Evolutionary conservation across 768 basidiomycete genomes (phyloP).

Genomic region (Gloeophyllum trabeum): DNA sequence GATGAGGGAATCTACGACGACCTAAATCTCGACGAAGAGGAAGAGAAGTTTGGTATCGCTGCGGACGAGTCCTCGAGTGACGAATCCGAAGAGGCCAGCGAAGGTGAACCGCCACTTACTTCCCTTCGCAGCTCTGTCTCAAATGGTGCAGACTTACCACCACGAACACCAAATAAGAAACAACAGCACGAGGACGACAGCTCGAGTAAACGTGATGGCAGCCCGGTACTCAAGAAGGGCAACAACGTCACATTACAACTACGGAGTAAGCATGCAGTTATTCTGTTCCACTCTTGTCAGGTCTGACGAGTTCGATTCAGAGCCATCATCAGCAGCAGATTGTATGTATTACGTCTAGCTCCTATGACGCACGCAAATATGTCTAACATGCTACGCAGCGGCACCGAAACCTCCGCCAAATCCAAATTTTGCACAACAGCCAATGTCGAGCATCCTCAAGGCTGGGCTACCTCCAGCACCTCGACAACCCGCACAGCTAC

Average conservation of each 20-base stretch:
- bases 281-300: too few relatives aligned
- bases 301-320: conserved; percentile 28
- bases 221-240: conserved; percentile 75
- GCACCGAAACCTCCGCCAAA: conserved; percentile 68
- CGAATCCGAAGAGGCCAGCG: conserved; percentile 63
- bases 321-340: conserved; percentile 52
- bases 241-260: conserved; percentile 44
- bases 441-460: conserved; percentile 68
- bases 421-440: conserved; percentile 73
- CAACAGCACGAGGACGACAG: conserved; percentile 66
- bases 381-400: conserved; percentile 9
- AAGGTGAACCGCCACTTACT: conserved; percentile 34
- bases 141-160: conserved; percentile 39
- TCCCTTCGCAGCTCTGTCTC: not conserved
- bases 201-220: conserved; percentile 61
- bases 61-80: conserved; percentile 41
- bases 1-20: conserved; percentile 98
- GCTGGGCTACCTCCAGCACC: conserved; percentile 47
- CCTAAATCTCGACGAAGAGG: conserved; percentile 92
- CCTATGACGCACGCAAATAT: not conserved
- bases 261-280: conserved; percentile 52
- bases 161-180: conserved; percentile 60
- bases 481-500: conserved; percentile 44
- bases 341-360: conserved; percentile 24
- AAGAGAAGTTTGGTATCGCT: conserved; percentile 80